Evolutionary conservation across 2,329 filamentous ascomycete species (phyloP).

Genomic region (Xylaria sp.): DNA sequence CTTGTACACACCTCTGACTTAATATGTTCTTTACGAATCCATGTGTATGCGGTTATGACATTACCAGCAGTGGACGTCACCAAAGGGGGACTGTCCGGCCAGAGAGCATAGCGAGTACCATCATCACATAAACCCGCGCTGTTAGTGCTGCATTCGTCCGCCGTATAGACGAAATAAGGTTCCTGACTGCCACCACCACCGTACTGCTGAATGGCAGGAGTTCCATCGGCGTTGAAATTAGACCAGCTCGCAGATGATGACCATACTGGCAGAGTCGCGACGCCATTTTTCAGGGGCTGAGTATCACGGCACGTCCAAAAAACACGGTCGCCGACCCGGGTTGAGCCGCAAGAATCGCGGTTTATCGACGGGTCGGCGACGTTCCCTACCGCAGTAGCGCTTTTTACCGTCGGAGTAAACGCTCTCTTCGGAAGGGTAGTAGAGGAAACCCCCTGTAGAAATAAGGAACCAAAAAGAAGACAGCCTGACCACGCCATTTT

Average conservation of each 20-base stretch:
- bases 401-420: conserved; percentile 35
- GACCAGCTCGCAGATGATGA: conserved; percentile 43
- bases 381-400: conserved; percentile 43
- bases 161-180: conserved; percentile 35
- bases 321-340: conserved; percentile 30
- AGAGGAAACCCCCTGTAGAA: conserved; percentile 23
- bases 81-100: conserved; percentile 43
- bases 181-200: conserved; percentile 28
- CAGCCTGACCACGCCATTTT: conserved; percentile 25
- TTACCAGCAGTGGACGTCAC: conserved; percentile 32
- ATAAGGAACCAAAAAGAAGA: conserved; percentile 24
- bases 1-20: conserved; percentile 26
- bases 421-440: conserved; percentile 16
- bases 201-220: conserved; percentile 23
- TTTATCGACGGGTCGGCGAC: conserved; percentile 42
- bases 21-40: conserved; percentile 42
- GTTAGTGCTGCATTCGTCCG: conserved; percentile 22
- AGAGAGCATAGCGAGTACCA: conserved; percentile 40
- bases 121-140: conserved; percentile 33
- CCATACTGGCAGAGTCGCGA: conserved; percentile 37
- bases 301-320: conserved; percentile 41
- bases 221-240: conserved; percentile 33
- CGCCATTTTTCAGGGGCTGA: conserved; percentile 38
- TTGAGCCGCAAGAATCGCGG: conserved; percentile 39
- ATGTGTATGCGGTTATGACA: conserved; percentile 40